Evolutionary conservation across 208 protist genomes (phyloP).

Genomic region (Leishmania martiniquensis): DNA sequence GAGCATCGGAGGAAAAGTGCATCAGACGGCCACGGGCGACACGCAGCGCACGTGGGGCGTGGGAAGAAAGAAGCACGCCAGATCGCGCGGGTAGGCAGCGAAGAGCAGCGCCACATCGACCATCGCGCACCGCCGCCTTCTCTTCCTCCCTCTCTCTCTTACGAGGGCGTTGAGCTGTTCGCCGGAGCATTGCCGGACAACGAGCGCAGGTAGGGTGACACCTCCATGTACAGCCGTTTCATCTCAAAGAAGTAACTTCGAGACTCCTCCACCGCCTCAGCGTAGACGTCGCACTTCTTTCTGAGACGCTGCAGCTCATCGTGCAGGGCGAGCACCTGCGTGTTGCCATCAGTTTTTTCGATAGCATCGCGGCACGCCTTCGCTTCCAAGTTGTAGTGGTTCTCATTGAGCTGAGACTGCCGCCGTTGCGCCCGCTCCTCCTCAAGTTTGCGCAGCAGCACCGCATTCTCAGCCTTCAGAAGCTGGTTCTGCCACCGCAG

Average conservation of each 20-base stretch:
- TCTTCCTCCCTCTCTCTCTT: no score
- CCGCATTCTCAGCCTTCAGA: slow-evolving; percentile 54
- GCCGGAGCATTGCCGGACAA: not conserved
- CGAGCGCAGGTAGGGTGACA: slow-evolving; percentile 34
- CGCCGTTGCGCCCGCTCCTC: slow-evolving; percentile 36
- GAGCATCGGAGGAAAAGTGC: not conserved
- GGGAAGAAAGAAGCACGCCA: not conserved
- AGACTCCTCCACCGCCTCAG: slow-evolving; percentile 71
- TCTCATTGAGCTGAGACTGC: slow-evolving; percentile 37
- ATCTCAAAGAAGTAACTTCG: slow-evolving; percentile 74
- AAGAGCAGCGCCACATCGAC: not conserved
- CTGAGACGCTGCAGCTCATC: slow-evolving; percentile 64
- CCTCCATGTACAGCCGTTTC: slow-evolving; percentile 71
- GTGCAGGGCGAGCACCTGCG: slow-evolving; percentile 49
- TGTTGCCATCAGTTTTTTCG: slow-evolving; percentile 36
- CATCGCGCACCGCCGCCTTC: not conserved
- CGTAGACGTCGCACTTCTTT: slow-evolving; percentile 66
- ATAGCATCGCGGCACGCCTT: slow-evolving; percentile 29
- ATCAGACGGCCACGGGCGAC: not conserved
- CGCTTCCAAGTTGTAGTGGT: slow-evolving; percentile 33
- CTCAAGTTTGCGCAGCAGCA: slow-evolving; percentile 43
- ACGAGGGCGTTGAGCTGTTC: not conserved
- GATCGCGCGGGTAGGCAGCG: not conserved
- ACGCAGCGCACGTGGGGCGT: not conserved
- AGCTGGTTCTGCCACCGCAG: slow-evolving; percentile 44